A percentile compares a stretch with the other conserved stretches of the same genome.
Evolutionary conservation across 2,329 filamentous ascomycete species (phyloP).

Genomic region (Arachnopeziza araneosa): DNA sequence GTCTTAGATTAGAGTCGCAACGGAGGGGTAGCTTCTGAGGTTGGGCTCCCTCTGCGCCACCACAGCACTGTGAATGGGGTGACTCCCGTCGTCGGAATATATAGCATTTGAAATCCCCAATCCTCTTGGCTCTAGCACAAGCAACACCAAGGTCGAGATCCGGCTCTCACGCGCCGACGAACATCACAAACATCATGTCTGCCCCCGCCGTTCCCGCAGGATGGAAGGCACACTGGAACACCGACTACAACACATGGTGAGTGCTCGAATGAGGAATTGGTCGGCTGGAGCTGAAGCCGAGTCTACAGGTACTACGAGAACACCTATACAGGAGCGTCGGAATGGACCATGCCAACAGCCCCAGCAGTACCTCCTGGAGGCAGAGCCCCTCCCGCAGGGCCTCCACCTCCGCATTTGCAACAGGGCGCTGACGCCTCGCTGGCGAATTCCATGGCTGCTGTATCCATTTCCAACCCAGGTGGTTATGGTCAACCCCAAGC

Average conservation of each 20-base stretch:
- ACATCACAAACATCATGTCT: not conserved
- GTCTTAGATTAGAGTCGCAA: not conserved
- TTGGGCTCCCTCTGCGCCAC: not conserved
- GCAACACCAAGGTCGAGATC: too few relatives aligned
- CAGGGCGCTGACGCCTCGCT: not conserved
- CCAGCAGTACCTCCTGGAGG: not conserved
- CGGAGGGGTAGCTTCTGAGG: not conserved
- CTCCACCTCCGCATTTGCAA: not conserved
- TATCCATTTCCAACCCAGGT: not conserved
- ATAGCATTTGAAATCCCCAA: not conserved
- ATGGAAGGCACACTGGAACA: not conserved
- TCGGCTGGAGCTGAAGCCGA: not conserved
- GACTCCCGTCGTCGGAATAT: not conserved
- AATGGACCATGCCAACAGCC: not conserved
- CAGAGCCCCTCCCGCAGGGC: not conserved
- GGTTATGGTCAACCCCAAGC: not conserved
- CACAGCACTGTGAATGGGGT: not conserved
- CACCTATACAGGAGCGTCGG: not conserved
- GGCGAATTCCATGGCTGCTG: not conserved
- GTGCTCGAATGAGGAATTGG: not conserved
- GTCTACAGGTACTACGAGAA: not conserved
- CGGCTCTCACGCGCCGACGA: too few relatives aligned
- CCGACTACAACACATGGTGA: not conserved
- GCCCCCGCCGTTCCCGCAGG: not conserved
- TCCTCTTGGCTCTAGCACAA: not conserved